These are phyloP conservation scores for Populus euphratica DNA, from an alignment of 345 rosid genomes.

Conservation along the genomic window DNA sequence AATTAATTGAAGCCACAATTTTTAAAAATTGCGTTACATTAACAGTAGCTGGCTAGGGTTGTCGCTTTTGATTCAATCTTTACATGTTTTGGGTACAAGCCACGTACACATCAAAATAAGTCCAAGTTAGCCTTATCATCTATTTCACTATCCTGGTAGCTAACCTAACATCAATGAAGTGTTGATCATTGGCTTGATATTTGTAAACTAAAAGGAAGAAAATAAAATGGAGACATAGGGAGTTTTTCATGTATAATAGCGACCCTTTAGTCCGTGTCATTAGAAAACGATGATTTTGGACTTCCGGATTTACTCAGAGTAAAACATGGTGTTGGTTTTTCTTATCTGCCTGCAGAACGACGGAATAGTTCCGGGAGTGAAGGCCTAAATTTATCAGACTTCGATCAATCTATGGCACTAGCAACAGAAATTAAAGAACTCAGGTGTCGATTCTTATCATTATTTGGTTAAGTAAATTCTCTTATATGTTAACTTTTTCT, in stretches of 20 bases:
- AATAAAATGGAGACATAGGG: not conserved
- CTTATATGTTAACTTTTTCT: not conserved
- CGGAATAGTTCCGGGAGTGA: slow-evolving; percentile 54
- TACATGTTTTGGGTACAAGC: slow-evolving; percentile 1
- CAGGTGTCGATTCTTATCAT: slow-evolving; percentile 36
- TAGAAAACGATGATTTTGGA: slow-evolving; percentile 22
- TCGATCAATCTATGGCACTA: slow-evolving; percentile 47
- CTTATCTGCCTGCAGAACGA: slow-evolving; percentile 47
- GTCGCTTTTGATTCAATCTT: slow-evolving; percentile 1
- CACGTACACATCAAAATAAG: slow-evolving; percentile 14
- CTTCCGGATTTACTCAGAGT: not conserved
- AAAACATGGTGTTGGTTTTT: slow-evolving; percentile 12
- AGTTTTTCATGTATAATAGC: slow-evolving; percentile 5
- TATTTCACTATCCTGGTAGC: slow-evolving; percentile 36
- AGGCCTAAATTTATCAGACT: slow-evolving; percentile 64
- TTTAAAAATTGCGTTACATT: not conserved
- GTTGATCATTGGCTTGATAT: slow-evolving; percentile 18
- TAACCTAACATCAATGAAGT: slow-evolving; percentile 43
- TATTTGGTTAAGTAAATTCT: not conserved
- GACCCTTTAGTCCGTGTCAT: slow-evolving; percentile 24
- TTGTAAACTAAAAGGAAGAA: slow-evolving; percentile 1
- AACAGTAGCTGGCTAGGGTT: not conserved
- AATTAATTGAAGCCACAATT: not conserved
- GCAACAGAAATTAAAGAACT: slow-evolving; percentile 57
- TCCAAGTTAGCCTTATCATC: slow-evolving; percentile 16